These are phyloP conservation scores for Xerocomellus chrysenteron DNA, from an alignment of 768 basidiomycete species.

Conservation along the genomic window DNA sequence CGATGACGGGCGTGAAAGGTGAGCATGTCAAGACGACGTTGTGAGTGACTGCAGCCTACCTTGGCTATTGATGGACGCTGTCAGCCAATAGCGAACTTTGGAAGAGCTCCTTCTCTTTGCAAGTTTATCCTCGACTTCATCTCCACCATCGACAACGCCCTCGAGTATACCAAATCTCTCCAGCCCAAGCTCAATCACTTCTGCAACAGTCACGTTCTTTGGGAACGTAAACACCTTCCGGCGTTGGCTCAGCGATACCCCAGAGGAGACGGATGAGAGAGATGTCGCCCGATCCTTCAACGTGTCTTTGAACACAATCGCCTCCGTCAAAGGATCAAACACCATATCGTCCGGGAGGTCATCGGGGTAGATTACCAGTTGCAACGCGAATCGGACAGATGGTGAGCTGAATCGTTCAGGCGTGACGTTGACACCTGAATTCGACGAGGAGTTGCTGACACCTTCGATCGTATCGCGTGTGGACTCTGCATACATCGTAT, in stretches of 20 bases:
- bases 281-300: constrained; percentile 55
- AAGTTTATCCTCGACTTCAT: constrained; percentile 94
- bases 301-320: constrained; percentile 84
- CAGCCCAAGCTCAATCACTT: constrained; percentile 89
- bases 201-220: constrained; percentile 92
- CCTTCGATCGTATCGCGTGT: constrained; percentile 31
- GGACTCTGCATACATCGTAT: constrained; percentile 39
- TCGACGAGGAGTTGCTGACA: constrained; percentile 17
- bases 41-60: constrained; percentile 44
- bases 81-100: constrained; percentile 82
- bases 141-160: constrained; percentile 98
- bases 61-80: constrained; percentile 54
- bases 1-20: constrained; percentile 10
- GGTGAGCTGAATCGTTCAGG: constrained; percentile 81
- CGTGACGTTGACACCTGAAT: constrained; percentile 44
- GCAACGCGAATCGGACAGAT: constrained; percentile 80
- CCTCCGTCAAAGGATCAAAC: constrained; percentile 91
- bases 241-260: constrained; percentile 59
- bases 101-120: constrained; percentile 74
- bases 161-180: constrained; percentile 94
- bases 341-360: constrained; percentile 94
- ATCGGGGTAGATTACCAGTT: constrained; percentile 81
- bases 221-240: constrained; percentile 90
- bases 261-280: constrained; percentile 44
- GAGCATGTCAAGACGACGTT: background rate